These are phyloP conservation scores for Pseudocercospora fuligena DNA, from an alignment of 2,329 filamentous ascomycete genomes.

Conservation along the genomic window DNA sequence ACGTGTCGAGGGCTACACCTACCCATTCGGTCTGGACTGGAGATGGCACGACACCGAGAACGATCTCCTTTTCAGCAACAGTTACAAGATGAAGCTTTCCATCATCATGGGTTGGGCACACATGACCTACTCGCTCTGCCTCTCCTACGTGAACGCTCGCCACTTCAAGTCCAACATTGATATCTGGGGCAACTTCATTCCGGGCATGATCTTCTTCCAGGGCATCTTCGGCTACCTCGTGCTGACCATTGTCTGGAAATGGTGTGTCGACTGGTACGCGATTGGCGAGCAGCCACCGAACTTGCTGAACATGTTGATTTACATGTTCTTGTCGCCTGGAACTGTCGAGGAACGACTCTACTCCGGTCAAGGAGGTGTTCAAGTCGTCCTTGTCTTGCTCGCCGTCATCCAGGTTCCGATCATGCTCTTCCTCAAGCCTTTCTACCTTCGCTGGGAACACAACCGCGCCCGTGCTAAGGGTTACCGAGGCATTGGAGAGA, in stretches of 20 bases:
- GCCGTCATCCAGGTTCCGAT: constrained; percentile 88
- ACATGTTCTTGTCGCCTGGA: constrained; percentile 96
- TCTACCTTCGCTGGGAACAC: constrained; percentile 92
- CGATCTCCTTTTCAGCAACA: constrained; percentile 93
- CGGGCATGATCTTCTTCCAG: constrained; percentile 99
- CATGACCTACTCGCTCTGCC: constrained; percentile 97
- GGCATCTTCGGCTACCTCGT: constrained; percentile 97
- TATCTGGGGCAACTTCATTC: constrained; percentile 96
- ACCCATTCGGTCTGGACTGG: constrained; percentile 95
- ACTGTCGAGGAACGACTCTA: constrained; percentile 77
- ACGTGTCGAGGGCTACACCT: constrained; percentile 75
- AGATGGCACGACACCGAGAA: constrained; percentile 97
- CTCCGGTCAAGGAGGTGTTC: constrained; percentile 73
- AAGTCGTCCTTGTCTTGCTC: constrained; percentile 77
- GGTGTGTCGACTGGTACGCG: constrained; percentile 84
- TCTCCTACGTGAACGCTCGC: constrained; percentile 88
- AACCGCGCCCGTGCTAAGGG: constrained; percentile 85
- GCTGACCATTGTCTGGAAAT: constrained; percentile 95
- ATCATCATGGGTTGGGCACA: constrained; percentile 96
- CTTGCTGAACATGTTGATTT: constrained; percentile 97
- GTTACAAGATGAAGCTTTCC: constrained; percentile 99
- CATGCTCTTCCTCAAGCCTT: constrained; percentile 90
- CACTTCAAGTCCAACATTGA: constrained; percentile 96
- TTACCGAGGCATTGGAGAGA: constrained; percentile 92
- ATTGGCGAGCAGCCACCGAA: constrained; percentile 74